phyloP scores from a whole-genome alignment of 169 alveolate species.

The Besnoitia besnoiti region DNA sequence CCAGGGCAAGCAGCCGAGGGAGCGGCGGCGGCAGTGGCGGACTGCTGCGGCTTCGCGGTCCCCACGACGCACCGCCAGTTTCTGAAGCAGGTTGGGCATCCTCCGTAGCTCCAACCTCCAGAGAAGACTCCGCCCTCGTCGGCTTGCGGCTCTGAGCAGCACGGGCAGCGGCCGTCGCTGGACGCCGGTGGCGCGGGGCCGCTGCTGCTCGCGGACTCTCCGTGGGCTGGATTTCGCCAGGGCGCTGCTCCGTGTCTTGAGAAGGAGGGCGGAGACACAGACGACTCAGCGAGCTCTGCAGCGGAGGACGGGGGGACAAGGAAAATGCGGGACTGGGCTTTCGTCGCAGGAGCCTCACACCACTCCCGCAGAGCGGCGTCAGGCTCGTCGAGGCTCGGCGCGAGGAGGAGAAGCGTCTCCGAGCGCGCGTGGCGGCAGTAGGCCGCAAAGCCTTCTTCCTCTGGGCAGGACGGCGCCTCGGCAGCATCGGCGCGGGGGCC shows the following conservation, averaged over 20 bases:
- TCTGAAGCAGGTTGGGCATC: neutral
- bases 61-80: conserved; percentile 30
- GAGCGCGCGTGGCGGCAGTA: neutral
- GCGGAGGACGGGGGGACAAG: neutral
- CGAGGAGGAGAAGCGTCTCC: conserved; percentile 19
- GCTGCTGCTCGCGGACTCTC: no score
- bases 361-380: neutral
- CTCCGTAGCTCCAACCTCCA: neutral
- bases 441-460: neutral
- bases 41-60: neutral
- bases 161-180: neutral
- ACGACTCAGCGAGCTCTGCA: neutral
- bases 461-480: neutral
- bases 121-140: neutral
- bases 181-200: neutral
- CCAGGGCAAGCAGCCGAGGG: neutral
- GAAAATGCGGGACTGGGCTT: neutral
- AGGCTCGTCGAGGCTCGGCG: neutral
- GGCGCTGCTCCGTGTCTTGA: neutral
- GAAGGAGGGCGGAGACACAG: neutral
- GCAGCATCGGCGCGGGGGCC: neutral
- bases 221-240: no score
- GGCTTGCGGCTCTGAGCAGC: neutral
- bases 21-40: neutral
- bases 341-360: neutral